Evolutionary conservation across 225 moss, liverwort and hornwort species (phyloP), one percentile per base, ranked within the genome.

Genomic region (Physcomitrellopsis africana): DNA sequence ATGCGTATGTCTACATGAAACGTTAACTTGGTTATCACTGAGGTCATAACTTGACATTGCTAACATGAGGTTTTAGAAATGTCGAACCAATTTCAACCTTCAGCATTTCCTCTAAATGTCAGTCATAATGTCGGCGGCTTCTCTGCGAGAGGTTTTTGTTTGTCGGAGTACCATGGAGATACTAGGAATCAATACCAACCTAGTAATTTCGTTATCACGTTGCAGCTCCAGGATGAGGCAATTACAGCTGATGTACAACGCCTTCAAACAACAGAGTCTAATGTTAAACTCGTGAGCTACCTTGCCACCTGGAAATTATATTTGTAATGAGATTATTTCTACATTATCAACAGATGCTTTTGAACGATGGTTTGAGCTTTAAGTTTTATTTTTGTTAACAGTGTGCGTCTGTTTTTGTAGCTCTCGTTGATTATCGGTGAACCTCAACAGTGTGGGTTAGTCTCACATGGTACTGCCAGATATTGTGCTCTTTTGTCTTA

Each of bases 141-240:
- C 2, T 10, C 10, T 77, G 65, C 46, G 1, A 11, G 16, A 18
- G 18, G 51, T 12, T 8, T 15, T 14, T 1, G 11, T 5, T 51
- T 9, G 43, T 19, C 6, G 76, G n/a, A 19, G 15, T 5, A 15
- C 8, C 16, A 27, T 45, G 13, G 61, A 16, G 2, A 14, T 49
- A 12, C n/a, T 2, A 49, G 17, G 42, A 26, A 0, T 55, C 10
- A 51, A 3, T 29, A 19, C 6, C 0, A 17, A 17, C 44, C 9
- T 81, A 3, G 44, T 68, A 43, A 67, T 66, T 42, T 26, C 24
- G 14, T 67, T 59, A 12, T 55, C 14, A 57, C 62, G 70, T 52
- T 70, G 81, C 94, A 99, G 97, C 91, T 99, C 61, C 93, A 99
- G 82, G 97, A 99, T 82, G 87, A 99, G 75, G 93, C 91, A 61